Conservation (phyloP, 257 asterid species). For the Coffea eugenioides region DNA sequence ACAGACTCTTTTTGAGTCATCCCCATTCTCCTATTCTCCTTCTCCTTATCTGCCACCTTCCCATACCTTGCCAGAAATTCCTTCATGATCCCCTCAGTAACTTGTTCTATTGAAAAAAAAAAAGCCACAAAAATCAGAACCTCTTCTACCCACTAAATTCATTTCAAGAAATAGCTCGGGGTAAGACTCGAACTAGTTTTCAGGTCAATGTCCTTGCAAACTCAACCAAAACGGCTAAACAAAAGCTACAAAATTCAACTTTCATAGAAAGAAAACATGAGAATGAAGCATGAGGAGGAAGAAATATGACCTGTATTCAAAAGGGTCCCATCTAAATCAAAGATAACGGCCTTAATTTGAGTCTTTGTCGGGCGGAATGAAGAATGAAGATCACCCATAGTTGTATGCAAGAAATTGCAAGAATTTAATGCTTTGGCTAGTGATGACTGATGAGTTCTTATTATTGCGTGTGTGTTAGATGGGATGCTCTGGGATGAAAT, state of each 20-base stretch:
- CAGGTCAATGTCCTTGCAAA: too few species aligned
- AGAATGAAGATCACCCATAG: conserved; percentile 17
- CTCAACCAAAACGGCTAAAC: background rate
- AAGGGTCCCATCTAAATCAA: conserved; percentile 94
- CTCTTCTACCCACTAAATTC: background rate
- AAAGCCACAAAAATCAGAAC: conserved; percentile 11
- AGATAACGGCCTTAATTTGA: conserved; percentile 58
- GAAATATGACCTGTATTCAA: conserved; percentile 57
- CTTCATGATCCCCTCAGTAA: conserved; percentile 58
- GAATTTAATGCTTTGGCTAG: background rate
- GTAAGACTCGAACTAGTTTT: too few species aligned
- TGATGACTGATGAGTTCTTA: background rate
- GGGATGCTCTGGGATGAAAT: background rate
- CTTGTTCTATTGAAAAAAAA: conserved; percentile 50
- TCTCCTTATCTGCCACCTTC: conserved; percentile 58
- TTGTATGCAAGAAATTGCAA: background rate
- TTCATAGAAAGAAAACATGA: background rate
- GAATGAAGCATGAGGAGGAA: background rate
- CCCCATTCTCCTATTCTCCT: conserved; percentile 75
- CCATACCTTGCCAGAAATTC: conserved; percentile 68
- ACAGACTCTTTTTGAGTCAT: conserved; percentile 52
- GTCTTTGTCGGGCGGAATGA: conserved; percentile 11
- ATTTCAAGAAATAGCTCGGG: background rate
- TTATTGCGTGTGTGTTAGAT: too few species aligned
- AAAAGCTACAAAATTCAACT: background rate